Evolutionary conservation across 257 asterid species (phyloP), one percentile per base, ranked within the genome.

Genomic region (Euphrasia confusa): DNA sequence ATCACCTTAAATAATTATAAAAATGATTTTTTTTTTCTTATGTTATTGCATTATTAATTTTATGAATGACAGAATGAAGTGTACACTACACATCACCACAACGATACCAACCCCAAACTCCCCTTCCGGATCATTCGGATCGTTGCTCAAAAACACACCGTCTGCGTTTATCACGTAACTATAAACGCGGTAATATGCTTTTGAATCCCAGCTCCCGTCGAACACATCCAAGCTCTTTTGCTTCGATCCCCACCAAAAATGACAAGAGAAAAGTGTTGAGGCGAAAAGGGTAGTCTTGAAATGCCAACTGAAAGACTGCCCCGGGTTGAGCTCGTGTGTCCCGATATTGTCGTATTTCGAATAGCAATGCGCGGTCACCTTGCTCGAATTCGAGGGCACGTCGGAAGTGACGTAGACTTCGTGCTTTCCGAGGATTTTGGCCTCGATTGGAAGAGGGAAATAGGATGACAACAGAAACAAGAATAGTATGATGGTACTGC

Each of bases 241-340:
- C 55, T 49, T 49, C 17, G 55, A 6, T 2, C 55, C 55, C 55
- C 55, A 49, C 27, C 3, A 4, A 49, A 49, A 49, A 6, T 5
- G 17, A 14, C 55, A 49, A 14, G 15, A 5, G 55, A 49, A 49
- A 14, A 49, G 26, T 26, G 55, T 49, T 0, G 26, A 4, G 1
- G 1, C 10, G 3, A 14, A 1, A 5, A 49, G 2, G 3, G 15
- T 49, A 14, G 9, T n/a, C 2, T 17, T 17, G 12, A 49, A 49
- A 17, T 14, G 55, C 55, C 55, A 49, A 49, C 55, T 49, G 55
- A 49, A 49, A 49, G 10, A 49, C 27, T 49, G 27, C 2, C 55
- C 55, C 3, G 55, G 55, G 10, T 14, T 14, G 10, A 49, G 55
- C 0, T 49, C 55, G 3, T 49, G 55, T 49, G 15, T 17, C 26